Percentiles rank a stretch among this genome's conserved stretches.
These are phyloP conservation scores for Microsporum ferrugineum DNA, from an alignment of 2,329 filamentous ascomycete species.

Conservation along the genomic window DNA sequence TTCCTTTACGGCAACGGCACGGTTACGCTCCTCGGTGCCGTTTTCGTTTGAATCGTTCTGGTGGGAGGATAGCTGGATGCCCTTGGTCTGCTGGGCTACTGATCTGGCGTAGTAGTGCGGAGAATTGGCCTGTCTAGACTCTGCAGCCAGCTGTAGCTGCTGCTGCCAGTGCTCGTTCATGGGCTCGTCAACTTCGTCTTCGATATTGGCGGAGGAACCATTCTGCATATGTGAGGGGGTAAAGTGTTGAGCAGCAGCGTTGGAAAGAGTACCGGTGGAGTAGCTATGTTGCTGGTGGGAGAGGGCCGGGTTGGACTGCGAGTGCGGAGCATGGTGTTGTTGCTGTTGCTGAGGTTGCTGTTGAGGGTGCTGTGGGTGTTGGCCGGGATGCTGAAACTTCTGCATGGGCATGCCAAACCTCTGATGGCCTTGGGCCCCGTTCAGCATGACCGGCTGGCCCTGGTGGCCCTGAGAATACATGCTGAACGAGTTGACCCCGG, in stretches of 20 bases:
- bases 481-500: conserved; percentile 33
- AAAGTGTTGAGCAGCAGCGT: conserved; percentile 44
- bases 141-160: conserved; percentile 69
- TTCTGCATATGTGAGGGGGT: conserved; percentile 49
- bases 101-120: conserved; percentile 56
- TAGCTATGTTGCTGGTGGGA: conserved; percentile 40
- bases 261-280: conserved; percentile 33
- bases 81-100: conserved; percentile 37
- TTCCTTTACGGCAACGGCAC: conserved; percentile 51
- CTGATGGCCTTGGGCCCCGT: conserved; percentile 38
- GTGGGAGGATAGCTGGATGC: conserved; percentile 37
- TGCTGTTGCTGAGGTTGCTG: conserved; percentile 28
- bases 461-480: conserved; percentile 41
- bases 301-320: conserved; percentile 33
- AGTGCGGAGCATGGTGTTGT: conserved; percentile 31
- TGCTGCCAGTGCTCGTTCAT: conserved; percentile 70
- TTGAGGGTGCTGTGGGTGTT: conserved; percentile 34
- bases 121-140: conserved; percentile 57
- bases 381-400: conserved; percentile 37
- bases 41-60: conserved; percentile 39
- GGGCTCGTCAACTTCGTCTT: conserved; percentile 47
- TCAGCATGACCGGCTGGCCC: conserved; percentile 41
- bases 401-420: conserved; percentile 40
- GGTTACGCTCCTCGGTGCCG: conserved; percentile 48
- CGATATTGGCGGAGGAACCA: conserved; percentile 44